These are phyloP conservation scores for Reticulascus tulasneorum DNA, from an alignment of 2,329 filamentous ascomycete genomes.

Conservation along the genomic window DNA sequence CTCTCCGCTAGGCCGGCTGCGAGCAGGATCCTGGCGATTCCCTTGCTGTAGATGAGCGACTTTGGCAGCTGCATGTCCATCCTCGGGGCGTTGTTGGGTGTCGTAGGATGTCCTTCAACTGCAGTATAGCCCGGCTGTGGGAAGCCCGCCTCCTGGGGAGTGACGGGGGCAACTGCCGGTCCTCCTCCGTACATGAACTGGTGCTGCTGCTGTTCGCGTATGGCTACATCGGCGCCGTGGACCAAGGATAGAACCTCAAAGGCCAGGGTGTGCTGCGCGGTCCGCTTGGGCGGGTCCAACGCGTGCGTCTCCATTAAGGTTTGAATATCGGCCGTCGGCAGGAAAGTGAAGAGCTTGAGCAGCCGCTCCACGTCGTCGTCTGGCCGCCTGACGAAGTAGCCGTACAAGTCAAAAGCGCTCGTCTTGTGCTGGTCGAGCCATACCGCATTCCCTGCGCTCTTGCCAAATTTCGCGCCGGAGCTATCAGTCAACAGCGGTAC, in stretches of 20 bases:
- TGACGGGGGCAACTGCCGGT: conserved; percentile 5
- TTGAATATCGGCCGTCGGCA: conserved; percentile 67
- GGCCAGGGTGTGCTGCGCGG: conserved; percentile 80
- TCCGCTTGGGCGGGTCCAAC: conserved; percentile 63
- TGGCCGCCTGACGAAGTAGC: conserved; percentile 80
- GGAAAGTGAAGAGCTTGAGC: conserved; percentile 86
- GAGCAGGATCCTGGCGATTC: conserved; percentile 55
- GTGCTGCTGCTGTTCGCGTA: conserved; percentile 56
- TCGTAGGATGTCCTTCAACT: conserved; percentile 16
- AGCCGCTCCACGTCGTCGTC: conserved; percentile 79
- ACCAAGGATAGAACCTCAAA: conserved; percentile 76
- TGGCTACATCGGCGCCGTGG: conserved; percentile 65
- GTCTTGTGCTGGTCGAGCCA: conserved; percentile 88
- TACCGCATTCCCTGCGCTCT: conserved; percentile 87
- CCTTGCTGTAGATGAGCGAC: conserved; percentile 49
- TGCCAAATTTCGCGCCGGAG: conserved; percentile 87
- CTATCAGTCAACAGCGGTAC: conserved; percentile 85
- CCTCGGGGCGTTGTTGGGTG: conserved; percentile 43
- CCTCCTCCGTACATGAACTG: conserved; percentile 41
- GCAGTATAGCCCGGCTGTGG: conserved; percentile 14
- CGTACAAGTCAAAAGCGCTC: conserved; percentile 78
- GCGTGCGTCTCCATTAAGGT: conserved; percentile 65
- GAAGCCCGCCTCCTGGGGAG: conserved; percentile 7
- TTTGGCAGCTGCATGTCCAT: conserved; percentile 56
- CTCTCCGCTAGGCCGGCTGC: conserved; percentile 57